A percentile compares a stretch with the other conserved stretches of the same genome.
These are phyloP conservation scores for Alternaria viburni DNA, from an alignment of 2,329 filamentous ascomycete species.

Conservation along the genomic window DNA sequence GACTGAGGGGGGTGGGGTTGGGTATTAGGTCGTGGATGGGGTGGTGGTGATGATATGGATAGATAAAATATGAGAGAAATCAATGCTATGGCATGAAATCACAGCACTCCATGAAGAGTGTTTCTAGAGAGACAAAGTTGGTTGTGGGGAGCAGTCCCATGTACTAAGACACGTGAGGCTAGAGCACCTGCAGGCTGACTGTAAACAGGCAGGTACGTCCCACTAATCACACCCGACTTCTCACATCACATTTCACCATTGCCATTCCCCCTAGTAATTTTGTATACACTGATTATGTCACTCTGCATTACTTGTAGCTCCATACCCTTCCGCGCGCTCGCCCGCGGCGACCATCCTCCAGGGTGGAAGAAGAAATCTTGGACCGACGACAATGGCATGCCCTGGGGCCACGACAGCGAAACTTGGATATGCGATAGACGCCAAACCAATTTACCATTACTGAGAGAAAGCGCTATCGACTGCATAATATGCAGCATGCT, in stretches of 20 bases:
- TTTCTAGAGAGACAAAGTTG: not conserved
- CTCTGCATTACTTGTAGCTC: not conserved
- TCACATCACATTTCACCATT: not conserved
- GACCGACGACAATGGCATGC: not conserved
- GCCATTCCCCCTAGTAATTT: fast-evolving
- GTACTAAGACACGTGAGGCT: not conserved
- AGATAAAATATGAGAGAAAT: not conserved
- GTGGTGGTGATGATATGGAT: not conserved
- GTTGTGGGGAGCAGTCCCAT: not conserved
- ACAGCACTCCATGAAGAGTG: not conserved
- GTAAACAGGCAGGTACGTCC: not conserved
- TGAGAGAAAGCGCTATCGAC: fast-evolving
- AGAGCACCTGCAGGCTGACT: not conserved
- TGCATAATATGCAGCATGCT: not conserved
- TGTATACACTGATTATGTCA: not conserved
- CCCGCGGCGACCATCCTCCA: not conserved
- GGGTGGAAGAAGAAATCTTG: not conserved
- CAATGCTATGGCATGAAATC: not conserved
- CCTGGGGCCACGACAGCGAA: not conserved
- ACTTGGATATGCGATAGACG: not conserved
- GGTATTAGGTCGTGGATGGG: not conserved
- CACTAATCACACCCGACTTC: not conserved
- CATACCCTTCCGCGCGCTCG: not conserved
- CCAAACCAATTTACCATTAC: not conserved
- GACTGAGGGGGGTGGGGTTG: not conserved